phyloP scores from a whole-genome alignment of 805 yeast genomes.

The Candida gorgasii region DNA sequence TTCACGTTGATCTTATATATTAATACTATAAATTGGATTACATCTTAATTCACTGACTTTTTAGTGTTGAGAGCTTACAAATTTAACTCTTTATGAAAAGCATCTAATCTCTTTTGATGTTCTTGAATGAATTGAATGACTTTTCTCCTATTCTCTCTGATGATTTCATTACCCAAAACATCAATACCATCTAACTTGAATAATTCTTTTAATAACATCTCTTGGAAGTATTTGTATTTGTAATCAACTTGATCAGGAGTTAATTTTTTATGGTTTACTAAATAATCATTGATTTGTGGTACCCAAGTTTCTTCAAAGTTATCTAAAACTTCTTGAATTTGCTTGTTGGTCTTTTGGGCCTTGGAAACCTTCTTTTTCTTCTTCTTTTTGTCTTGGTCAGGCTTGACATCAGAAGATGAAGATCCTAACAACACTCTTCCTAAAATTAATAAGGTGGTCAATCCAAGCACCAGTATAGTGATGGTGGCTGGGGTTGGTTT shows the following conservation, averaged over 20 bases:
- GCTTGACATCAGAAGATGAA: conserved; percentile 1
- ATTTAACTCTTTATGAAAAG: conserved; percentile 33
- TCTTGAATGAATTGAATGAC: conserved; percentile 62
- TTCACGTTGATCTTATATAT: background rate
- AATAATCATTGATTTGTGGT: conserved; percentile 37
- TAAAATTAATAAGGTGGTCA: conserved; percentile 27
- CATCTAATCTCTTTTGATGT: conserved; percentile 57
- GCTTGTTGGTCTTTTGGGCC: conserved; percentile 41
- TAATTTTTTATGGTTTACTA: conserved; percentile 27
- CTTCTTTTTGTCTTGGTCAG: conserved; percentile 17
- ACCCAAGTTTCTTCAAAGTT: conserved; percentile 41
- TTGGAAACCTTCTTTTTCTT: conserved; percentile 38
- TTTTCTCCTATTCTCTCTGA: conserved; percentile 59
- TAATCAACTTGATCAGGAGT: conserved; percentile 39
- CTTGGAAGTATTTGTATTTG: conserved; percentile 61
- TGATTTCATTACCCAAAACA: conserved; percentile 46
- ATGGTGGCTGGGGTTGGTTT: conserved; percentile 36
- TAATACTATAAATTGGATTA: too few species aligned
- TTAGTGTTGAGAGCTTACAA: too few species aligned
- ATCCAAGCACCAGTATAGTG: conserved; percentile 25
- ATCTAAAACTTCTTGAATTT: conserved; percentile 41
- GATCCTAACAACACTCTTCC: conserved; percentile 20
- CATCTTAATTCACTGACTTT: too few species aligned
- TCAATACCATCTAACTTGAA: conserved; percentile 69
- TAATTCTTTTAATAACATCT: conserved; percentile 63